These are phyloP conservation scores for Ceratobasidium sp. DNA, from an alignment of 1,284 basidiomycete species.

Conservation along the genomic window DNA sequence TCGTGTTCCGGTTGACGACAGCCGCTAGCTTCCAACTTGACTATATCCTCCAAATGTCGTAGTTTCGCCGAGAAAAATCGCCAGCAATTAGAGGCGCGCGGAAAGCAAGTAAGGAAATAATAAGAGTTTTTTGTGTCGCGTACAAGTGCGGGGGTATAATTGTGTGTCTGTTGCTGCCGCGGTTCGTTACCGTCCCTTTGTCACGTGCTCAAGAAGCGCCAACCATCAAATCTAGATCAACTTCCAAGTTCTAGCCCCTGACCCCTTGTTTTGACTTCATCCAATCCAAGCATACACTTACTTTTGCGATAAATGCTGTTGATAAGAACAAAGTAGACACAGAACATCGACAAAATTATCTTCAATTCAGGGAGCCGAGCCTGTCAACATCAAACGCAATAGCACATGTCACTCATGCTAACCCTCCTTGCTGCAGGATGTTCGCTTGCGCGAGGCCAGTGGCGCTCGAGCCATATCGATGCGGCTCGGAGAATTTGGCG, in stretches of 20 bases:
- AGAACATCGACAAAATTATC: too few species aligned
- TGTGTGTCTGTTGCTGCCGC: too few species aligned
- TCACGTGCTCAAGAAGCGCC: neutral
- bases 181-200: neutral
- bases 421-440: constrained; percentile 24
- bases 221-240: neutral
- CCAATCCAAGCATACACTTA: too few species aligned
- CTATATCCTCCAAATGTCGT: neutral
- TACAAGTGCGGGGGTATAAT: too few species aligned
- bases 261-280: neutral
- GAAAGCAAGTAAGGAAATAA: too few species aligned
- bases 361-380: too few species aligned
- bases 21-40: neutral
- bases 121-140: too few species aligned
- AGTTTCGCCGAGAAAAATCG: neutral
- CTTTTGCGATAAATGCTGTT: too few species aligned
- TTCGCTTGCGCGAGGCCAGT: neutral
- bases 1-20: constrained; percentile 7
- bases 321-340: too few species aligned
- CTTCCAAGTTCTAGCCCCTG: constrained; percentile 8
- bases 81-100: neutral
- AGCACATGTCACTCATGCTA: neutral
- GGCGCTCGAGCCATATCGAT: constrained; percentile 7
- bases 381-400: too few species aligned
- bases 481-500: constrained; percentile 72